These are phyloP conservation scores for Ustilago vetiveriae DNA, from an alignment of 1,284 basidiomycete genomes.

Conservation along the genomic window DNA sequence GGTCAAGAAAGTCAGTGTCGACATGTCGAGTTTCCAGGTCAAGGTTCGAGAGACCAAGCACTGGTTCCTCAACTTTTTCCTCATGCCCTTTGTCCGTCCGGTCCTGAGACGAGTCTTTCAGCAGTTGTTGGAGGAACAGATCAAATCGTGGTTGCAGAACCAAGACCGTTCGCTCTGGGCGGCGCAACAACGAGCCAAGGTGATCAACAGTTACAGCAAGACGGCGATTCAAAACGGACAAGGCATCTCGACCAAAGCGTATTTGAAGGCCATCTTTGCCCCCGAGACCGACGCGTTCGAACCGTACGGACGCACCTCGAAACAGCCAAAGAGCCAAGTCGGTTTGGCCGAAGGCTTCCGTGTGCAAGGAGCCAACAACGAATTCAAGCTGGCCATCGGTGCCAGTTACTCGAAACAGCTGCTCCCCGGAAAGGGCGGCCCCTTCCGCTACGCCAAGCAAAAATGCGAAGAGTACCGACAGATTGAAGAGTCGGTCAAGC, in stretches of 20 bases:
- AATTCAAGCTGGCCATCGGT: conserved; percentile 70
- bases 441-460: conserved; percentile 63
- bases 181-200: conserved; percentile 69
- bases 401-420: conserved; percentile 68
- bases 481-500: conserved; percentile 38
- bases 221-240: conserved; percentile 45
- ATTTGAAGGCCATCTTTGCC: conserved; percentile 69
- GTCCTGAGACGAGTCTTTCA: conserved; percentile 54
- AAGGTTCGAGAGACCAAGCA: conserved; percentile 59
- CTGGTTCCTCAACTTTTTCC: conserved; percentile 62
- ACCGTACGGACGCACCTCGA: conserved; percentile 66
- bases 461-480: conserved; percentile 66
- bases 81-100: conserved; percentile 59
- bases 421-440: conserved; percentile 67
- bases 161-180: conserved; percentile 65
- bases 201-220: conserved; percentile 67
- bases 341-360: conserved; percentile 39
- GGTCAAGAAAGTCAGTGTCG: conserved; percentile 69
- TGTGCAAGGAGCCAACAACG: conserved; percentile 67
- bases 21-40: conserved; percentile 65
- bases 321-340: conserved; percentile 58
- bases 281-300: conserved; percentile 50
- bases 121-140: conserved; percentile 67
- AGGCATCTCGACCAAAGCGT: conserved; percentile 68
- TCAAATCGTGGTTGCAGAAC: conserved; percentile 52